Evolutionary conservation across 2,329 filamentous ascomycete genomes (phyloP), one percentile per base, ranked within the genome.

Genomic region (Cadophora malorum): DNA sequence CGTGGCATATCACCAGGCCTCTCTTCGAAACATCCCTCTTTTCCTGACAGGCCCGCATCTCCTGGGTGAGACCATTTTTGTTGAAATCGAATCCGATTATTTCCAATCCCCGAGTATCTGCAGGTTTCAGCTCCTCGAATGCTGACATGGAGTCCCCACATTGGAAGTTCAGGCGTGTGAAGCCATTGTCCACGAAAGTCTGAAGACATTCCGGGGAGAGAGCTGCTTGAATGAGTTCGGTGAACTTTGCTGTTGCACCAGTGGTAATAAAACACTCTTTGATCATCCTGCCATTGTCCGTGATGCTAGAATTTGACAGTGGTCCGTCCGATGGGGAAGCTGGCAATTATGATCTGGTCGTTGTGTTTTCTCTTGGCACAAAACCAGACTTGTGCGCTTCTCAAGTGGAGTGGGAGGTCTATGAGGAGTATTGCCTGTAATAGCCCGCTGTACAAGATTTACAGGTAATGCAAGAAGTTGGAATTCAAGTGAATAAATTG

Each of bases 201-300:
- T 81, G 73, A 69, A 96, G 83, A 76, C 96, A 94, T 0, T 79
- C 74, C 0, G 85, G 80, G 21, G 84, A 81, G 6, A 96, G 81
- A 12, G 90, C 86, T 38, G 90, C 86, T 53, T 84, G 80, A 66
- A 97, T 85, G 1, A 99, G 86, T 7, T 84, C 79, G 63, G 85
- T 83, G 80, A 99, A 99, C 23, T 91, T 87, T 19, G 94, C 94
- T 0, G 95, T 99, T 6, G 96, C 95, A 66, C 96, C 96, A 35
- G 97, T 91, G 0, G 96, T 98, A 65, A 97, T 90, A 72, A 99
- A 92, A 78, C 92, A 96, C 64, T 75, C 73, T 63, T 72, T 71
- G 6, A 35, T 65, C 67, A 70, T 66, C 52, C 69, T 70, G n/a
- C 21, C 65, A 63, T 66, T 50, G 31, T 63, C 21, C 16, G 56